Evolutionary conservation across 257 asterid species (phyloP), one percentile per base, ranked within the genome.

Genomic region (Coffea canephora): DNA sequence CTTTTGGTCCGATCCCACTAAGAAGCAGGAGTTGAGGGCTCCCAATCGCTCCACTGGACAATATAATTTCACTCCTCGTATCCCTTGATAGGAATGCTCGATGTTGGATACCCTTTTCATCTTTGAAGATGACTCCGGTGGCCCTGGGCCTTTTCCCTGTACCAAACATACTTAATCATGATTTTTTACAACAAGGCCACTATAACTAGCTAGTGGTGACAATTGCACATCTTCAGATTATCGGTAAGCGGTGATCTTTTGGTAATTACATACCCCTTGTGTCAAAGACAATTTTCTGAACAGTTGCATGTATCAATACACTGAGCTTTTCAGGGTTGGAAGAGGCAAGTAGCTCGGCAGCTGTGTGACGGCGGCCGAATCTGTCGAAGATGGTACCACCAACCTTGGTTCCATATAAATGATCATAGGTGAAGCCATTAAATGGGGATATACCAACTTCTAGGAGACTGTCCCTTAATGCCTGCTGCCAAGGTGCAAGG

Each of bases 341-440:
- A 0, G 97, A 83, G 61, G 91, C 86, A 14, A 96, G 97, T 27
- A 96, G 91, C 93, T 96, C 98, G 2, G 99, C 99, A 4, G 97
- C 88, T 41, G 97, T 84, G 87, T 91, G 96, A 65, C 99, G 98
- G n/a, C 94, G 97, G 8, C 96, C 98, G 6, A 81, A 87, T 76
- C 87, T 79, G 84, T 92, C 99, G 80, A 93, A 96, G 83, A 88
- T 92, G 82, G 98, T 96, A 21, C 99, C 98, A 45, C 99, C 99
- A 76, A 96, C 91, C 85, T 96, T 96, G 76, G 98, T 96, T 74
- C 99, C 99, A 13, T 93, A 88, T 1, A 91, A 1, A 80, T 96
- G 99, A 83, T 96, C 97, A 52, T 93, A 96, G 27, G 99, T 93
- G 90, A 91, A 96, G 41, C 99, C 99, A 84, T 93, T 93, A 89